Evolutionary conservation across 2,329 filamentous ascomycete species (phyloP), one percentile per base, ranked within the genome.

Genomic region (Ambrosiella xylebori): DNA sequence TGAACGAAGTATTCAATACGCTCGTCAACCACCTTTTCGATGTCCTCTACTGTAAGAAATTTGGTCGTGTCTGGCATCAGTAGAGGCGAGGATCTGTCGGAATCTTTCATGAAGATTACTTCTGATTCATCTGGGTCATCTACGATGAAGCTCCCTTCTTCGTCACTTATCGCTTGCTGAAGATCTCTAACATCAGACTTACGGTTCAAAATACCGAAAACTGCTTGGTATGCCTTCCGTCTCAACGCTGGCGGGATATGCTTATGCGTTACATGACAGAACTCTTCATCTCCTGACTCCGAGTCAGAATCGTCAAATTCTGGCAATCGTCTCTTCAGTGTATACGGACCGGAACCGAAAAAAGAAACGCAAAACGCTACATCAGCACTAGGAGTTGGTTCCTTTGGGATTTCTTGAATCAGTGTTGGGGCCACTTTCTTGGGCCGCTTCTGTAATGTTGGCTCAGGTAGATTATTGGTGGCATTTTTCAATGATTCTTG

Each of bases 201-300:
- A n/a, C 45, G 49, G 15, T 58, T 40, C 6, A 79, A 64, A 36
- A 73, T 67, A 35, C 66, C 67, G 61, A 68, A 73, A 62, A 78
- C 70, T 0, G 66, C 63, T 4, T 63, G 66, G 57, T 73, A 64
- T 2, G 75, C 71, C 57, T 73, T 76, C 1, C 71, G 63, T 47
- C 73, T 70, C 38, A 70, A 72, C 0, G 75, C 77, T 4, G 66
- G 65, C 1, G 74, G 71, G 1, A 74, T 64, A 1, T 59, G 57
- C 11, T 64, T 65, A 19, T 62, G 63, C 11, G 61, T 55, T 2
- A 63, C 44, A 37, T 63, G 66, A 15, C 61, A 61, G 57, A 74
- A 71, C 3, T 59, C 57, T 6, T 63, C 60, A 8, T 59, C 59
- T 3, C 60, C 27, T 27, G 27, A 59, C 1, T 59, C 56, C 12